phyloP scores from a whole-genome alignment of 2,329 filamentous ascomycete species.

The Epichloe gansuensis region DNA sequence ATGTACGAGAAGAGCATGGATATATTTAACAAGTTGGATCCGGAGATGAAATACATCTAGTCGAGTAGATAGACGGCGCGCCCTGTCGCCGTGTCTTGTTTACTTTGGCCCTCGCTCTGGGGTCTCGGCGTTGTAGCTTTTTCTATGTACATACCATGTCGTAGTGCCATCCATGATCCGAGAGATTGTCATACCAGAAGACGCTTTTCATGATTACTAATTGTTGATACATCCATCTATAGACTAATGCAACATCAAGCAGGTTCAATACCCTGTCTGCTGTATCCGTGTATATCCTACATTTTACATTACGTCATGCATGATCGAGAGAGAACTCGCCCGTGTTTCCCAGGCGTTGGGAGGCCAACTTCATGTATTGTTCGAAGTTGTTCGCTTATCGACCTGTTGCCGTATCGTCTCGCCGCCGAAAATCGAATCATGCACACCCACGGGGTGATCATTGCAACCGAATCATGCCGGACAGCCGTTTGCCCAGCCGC shows the following conservation, averaged over 20 bases:
- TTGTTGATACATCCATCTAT: no score
- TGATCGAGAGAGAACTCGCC: no score
- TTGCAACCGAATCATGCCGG: slow-evolving; percentile 47
- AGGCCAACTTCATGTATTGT: background rate
- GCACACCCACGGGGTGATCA: slow-evolving; percentile 18
- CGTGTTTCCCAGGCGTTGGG: background rate
- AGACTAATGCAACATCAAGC: background rate
- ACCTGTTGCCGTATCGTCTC: no score
- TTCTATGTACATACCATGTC: no score
- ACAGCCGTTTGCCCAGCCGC: slow-evolving; percentile 39
- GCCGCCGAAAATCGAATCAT: background rate
- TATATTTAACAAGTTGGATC: slow-evolving; percentile 66
- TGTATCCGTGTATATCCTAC: background rate
- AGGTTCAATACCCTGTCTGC: background rate
- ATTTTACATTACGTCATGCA: background rate
- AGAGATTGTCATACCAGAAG: no score
- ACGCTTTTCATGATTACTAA: no score
- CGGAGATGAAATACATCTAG: slow-evolving; percentile 70
- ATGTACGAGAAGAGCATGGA: slow-evolving; percentile 99
- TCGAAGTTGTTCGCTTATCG: background rate
- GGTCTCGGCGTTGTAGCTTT: no score
- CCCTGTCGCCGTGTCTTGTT: background rate
- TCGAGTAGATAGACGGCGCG: background rate
- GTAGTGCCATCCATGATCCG: no score
- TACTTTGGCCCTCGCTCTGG: background rate